A percentile compares a stretch with the other conserved stretches of the same genome.
These are phyloP conservation scores for Medicago truncatula DNA, from an alignment of 306 rosid genomes.

Conservation along the genomic window DNA sequence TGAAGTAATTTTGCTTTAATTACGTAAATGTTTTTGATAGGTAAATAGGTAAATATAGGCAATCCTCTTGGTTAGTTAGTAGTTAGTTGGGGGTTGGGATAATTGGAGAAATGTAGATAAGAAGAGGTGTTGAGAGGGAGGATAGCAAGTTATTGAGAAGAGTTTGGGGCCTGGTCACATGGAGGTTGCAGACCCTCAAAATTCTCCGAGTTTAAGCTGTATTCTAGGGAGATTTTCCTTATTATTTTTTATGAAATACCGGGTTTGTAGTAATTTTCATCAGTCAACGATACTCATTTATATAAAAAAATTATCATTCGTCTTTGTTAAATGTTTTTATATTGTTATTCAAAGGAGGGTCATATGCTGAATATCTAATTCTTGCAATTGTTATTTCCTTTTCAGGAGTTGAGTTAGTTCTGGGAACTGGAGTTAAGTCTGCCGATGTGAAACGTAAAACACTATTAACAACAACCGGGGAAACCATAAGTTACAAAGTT, in stretches of 20 bases:
- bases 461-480: conserved; percentile 83
- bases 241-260: background rate
- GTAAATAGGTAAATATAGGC: background rate
- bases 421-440: conserved; percentile 92
- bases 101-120: background rate
- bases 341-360: conserved; percentile 12
- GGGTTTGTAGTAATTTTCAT: conserved; percentile 5
- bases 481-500: conserved; percentile 93
- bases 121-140: too few relatives aligned
- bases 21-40: background rate
- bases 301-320: conserved; percentile 10
- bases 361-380: conserved; percentile 38
- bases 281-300: conserved; percentile 9
- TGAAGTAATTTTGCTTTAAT: conserved; percentile 13
- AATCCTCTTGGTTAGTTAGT: background rate
- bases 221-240: background rate
- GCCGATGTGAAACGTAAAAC: conserved; percentile 95
- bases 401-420: conserved; percentile 90
- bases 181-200: background rate
- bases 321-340: conserved; percentile 15
- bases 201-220: background rate
- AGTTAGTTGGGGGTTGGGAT: background rate
- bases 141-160: conserved; percentile 40
- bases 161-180: background rate
- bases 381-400: conserved; percentile 27